Conservation (phyloP, 768 basidiomycete genomes). For the Tricholoma flavovirens region DNA sequence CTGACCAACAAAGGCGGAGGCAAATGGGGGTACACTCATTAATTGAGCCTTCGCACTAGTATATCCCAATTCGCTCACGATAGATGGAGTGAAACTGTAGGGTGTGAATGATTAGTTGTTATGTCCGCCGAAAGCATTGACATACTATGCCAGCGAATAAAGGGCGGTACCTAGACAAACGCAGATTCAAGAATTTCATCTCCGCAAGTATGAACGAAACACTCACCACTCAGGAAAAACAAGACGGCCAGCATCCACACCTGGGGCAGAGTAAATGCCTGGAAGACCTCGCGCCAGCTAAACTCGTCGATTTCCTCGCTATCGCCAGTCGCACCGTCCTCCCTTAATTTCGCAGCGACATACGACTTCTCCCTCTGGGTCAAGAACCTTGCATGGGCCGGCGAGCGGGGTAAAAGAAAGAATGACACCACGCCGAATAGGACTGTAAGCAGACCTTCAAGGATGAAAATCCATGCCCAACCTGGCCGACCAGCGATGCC, state of each 20-base stretch:
- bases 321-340: constrained; percentile 32
- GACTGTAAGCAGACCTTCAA: constrained; percentile 62
- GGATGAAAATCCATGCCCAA: constrained; percentile 68
- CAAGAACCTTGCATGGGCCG: constrained; percentile 45
- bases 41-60: constrained; percentile 49
- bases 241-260: constrained; percentile 44
- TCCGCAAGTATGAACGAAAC: neutral
- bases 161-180: constrained; percentile 33
- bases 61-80: constrained; percentile 61
- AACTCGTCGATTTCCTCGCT: constrained; percentile 37
- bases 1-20: constrained; percentile 43
- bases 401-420: constrained; percentile 42
- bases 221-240: constrained; percentile 49
- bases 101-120: neutral
- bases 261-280: constrained; percentile 46
- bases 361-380: constrained; percentile 43
- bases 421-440: constrained; percentile 48
- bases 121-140: neutral
- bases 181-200: neutral
- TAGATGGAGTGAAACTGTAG: constrained; percentile 63
- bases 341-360: constrained; percentile 32
- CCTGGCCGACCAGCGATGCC: constrained; percentile 48
- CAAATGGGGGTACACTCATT: constrained; percentile 57
- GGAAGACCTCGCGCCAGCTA: constrained; percentile 50
- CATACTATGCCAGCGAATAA: constrained; percentile 45